Base-by-base conservation (phyloP, 768 basidiomycete species). In the Boletus insuetus region DNA sequence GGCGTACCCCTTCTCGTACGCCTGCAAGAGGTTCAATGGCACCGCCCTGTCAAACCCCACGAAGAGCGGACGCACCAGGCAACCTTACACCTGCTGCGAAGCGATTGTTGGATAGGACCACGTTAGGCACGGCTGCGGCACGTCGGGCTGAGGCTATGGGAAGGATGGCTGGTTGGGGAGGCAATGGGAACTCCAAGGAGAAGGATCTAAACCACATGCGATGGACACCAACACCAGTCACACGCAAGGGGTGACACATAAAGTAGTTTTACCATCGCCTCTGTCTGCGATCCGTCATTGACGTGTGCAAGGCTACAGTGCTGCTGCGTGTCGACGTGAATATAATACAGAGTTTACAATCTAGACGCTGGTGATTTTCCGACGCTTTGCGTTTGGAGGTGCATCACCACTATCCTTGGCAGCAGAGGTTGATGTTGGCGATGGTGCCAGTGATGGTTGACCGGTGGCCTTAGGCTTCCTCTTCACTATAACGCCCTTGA, bases 81-180 rank as follows among this genome's bases (percentile, higher is more conserved):
- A 83, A 79, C 56, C 70, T 96, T 58, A 95, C 94, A 0, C 94
- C 94, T n/a, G 94, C 94, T 26, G 94, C 85, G 24, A 82, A 78
- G 66, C 76, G 86, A 56, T 66, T 97, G 42, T 73, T 97, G 58
- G 84, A 94, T 61, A 76, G 87, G 62, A 86, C 84, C 8, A 83
- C 87, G 0, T 75, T 83, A 75, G 81, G 85, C 19, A 82, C 82
- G 10, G 82, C 82, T 12, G 85, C 82, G 13, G 64, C 77, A 24
- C 78, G 82, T 61, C 78, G 89, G 54, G 81, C 83, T 13, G 89
- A 88, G n/a, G 83, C 78, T 10, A 86, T 86, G 83, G 82, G 79
- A 37, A 76, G 72, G 54, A 67, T 73, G 19, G 76, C 82, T 6
- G 74, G 79, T 5, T 89, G 89, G 87, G 81, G 82, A 53, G 72